phyloP scores from a whole-genome alignment of 176 grass and related monocot genomes.

The Pontederia crassipes region DNA sequence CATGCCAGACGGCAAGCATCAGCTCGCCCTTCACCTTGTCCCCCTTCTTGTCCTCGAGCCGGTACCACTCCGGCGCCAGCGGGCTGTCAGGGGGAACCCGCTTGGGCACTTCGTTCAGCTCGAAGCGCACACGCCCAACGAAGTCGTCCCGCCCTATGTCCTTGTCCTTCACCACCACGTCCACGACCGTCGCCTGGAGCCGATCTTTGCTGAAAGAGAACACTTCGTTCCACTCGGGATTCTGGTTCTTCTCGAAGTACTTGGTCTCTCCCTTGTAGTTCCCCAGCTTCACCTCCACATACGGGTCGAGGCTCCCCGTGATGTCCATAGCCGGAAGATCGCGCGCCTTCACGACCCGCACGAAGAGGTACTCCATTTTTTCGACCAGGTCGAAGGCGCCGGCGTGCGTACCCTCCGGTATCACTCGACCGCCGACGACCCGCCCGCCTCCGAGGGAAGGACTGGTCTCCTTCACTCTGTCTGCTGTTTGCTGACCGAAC shows the following conservation, averaged over 20 bases:
- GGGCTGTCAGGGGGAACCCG: constrained; percentile 9
- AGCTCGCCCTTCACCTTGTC: not conserved
- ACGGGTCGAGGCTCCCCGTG: constrained; percentile 12
- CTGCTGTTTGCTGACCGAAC: too few relatives aligned
- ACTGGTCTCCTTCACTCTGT: constrained; percentile 40
- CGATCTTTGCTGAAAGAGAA: not conserved
- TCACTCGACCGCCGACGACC: constrained; percentile 4
- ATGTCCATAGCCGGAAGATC: constrained; percentile 16
- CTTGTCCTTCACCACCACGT: constrained; percentile 7
- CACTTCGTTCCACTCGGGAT: constrained; percentile 12
- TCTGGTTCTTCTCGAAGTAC: constrained; percentile 13
- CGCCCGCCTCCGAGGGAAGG: constrained; percentile 27
- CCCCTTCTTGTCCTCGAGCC: constrained; percentile 10
- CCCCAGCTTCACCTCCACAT: constrained; percentile 3
- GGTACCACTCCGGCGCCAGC: constrained; percentile 15
- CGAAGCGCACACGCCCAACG: not conserved
- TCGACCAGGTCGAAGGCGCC: constrained; percentile 62
- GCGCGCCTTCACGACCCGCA: constrained; percentile 65
- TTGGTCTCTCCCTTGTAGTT: constrained; percentile 4
- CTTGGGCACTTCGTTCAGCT: not conserved
- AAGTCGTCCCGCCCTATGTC: not conserved
- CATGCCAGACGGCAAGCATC: constrained; percentile 10
- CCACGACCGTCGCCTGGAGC: not conserved
- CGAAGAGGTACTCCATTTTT: constrained; percentile 75
- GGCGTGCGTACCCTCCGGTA: not conserved